Base-by-base conservation (phyloP, 2,329 filamentous ascomycete genomes). In the Onygenales sp. region DNA sequence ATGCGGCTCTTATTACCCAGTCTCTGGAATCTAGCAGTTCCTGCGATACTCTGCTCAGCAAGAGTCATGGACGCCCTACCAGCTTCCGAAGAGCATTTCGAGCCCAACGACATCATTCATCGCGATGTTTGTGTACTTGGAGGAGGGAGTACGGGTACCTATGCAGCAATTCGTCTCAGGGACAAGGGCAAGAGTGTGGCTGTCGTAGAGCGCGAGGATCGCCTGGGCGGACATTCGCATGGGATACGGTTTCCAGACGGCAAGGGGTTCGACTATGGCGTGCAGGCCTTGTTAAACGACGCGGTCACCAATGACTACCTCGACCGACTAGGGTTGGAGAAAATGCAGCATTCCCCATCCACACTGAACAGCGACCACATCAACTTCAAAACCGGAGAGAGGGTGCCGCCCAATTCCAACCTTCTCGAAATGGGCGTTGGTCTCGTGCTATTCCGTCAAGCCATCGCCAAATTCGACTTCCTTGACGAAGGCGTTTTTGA, bases 41-140 rank as follows among this genome's bases (percentile, higher is more conserved):
- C 11, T 41, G 38, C 38, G 14, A 14, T 41, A 4, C 14, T 41
- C 11, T 41, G 11, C 11, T 11, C 38, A 41, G 38, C 38, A 41
- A 41, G 11, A 11, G 38, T 41, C 38, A 7, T 14, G 6, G 4
- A 41, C 14, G 38, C 38, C 14, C 3, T 41, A 14, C 38, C 38
- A 1, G 11, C 38, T 41, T 14, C 38, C 11, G 11, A 41, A 6
- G 38, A 11, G 14, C 11, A 41, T 11, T 41, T 41, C 38, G 38
- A 41, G 11, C 11, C 38, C 38, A 41, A 4, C 21, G 38, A 58
- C 32, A 51, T 53, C n/a, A 57, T 59, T 27, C 43, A 43, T 39
- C 51, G 51, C 2, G 63, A 67, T 56, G 58, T 67, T 6, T 55
- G 51, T n/a, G 60, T 67, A 21, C 58, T 67, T 17, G 65, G 64